phyloP scores from a whole-genome alignment of 1,284 basidiomycete genomes.

The Austroboletus novae-zelandiae region DNA sequence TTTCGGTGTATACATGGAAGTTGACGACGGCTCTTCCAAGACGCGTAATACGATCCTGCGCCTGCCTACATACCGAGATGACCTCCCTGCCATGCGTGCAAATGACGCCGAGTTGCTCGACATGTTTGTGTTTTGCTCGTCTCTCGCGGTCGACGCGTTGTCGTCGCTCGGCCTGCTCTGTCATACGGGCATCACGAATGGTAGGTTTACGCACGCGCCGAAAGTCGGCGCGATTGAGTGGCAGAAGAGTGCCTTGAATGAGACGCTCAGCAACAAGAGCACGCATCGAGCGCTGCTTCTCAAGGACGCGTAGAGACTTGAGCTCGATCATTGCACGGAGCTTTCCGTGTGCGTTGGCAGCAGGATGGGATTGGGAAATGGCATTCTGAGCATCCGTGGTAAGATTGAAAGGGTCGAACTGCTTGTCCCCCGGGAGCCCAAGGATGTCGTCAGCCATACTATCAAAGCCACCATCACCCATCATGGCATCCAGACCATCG shows the following conservation, averaged over 20 bases:
- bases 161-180: slow-evolving; percentile 88
- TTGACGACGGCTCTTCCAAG: slow-evolving; percentile 85
- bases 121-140: slow-evolving; percentile 94
- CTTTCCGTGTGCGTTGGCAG: slow-evolving; percentile 70
- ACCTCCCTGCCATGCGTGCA: slow-evolving; percentile 83
- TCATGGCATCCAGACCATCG: slow-evolving; percentile 79
- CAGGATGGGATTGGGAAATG: slow-evolving; percentile 40
- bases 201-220: slow-evolving; percentile 86
- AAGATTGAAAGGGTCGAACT: slow-evolving; percentile 25
- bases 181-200: slow-evolving; percentile 86
- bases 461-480: slow-evolving; percentile 74
- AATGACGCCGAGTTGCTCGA: slow-evolving; percentile 91
- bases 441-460: slow-evolving; percentile 49
- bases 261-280: slow-evolving; percentile 87
- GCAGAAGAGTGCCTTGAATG: slow-evolving; percentile 87
- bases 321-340: slow-evolving; percentile 92
- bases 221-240: slow-evolving; percentile 91
- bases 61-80: slow-evolving; percentile 57
- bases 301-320: slow-evolving; percentile 86
- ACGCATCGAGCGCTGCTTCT: slow-evolving; percentile 86
- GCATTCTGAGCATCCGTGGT: not conserved
- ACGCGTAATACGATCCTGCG: slow-evolving; percentile 78
- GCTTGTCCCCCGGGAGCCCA: slow-evolving; percentile 43
- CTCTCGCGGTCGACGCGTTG: slow-evolving; percentile 92
- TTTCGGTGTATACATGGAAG: slow-evolving; percentile 90